Percentiles rank a stretch among this genome's conserved stretches.
phyloP scores from a whole-genome alignment of 164 flowering plant genomes.

The Malania oleifera region DNA sequence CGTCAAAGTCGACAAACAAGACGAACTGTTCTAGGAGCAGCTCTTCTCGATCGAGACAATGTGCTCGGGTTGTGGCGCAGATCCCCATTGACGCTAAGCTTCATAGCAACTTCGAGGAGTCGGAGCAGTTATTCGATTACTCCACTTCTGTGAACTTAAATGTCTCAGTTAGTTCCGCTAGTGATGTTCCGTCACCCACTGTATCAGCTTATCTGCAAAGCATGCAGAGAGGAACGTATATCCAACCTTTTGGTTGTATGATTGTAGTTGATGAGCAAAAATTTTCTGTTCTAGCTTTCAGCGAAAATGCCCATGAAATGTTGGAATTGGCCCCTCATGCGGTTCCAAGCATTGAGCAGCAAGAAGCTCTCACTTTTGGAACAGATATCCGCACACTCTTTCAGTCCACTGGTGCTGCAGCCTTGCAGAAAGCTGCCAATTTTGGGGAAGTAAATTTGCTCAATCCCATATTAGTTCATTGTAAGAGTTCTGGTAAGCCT shows the following conservation, averaged over 20 bases:
- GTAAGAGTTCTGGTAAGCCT: constrained; percentile 63
- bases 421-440: constrained; percentile 56
- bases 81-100: constrained; percentile 67
- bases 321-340: constrained; percentile 64
- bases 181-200: constrained; percentile 40
- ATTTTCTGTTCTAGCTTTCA: constrained; percentile 52
- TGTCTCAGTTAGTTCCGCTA: constrained; percentile 32
- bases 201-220: constrained; percentile 55
- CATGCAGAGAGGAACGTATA: constrained; percentile 56
- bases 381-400: constrained; percentile 56
- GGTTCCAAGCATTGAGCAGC: constrained; percentile 63
- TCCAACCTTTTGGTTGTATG: constrained; percentile 70
- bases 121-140: constrained; percentile 45
- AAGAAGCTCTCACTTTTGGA: constrained; percentile 56
- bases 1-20: constrained; percentile 42
- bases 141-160: constrained; percentile 48
- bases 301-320: constrained; percentile 77
- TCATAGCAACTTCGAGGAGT: constrained; percentile 51
- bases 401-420: constrained; percentile 46
- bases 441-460: constrained; percentile 57
- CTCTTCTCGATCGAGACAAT: constrained; percentile 48
- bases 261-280: constrained; percentile 55
- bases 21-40: constrained; percentile 46
- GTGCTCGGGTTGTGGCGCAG: constrained; percentile 46
- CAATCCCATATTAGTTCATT: constrained; percentile 62